A percentile compares a stretch with the other conserved stretches of the same genome.
These are phyloP conservation scores for Colletotrichum melonis DNA, from an alignment of 2,329 filamentous ascomycete species.

Conservation along the genomic window DNA sequence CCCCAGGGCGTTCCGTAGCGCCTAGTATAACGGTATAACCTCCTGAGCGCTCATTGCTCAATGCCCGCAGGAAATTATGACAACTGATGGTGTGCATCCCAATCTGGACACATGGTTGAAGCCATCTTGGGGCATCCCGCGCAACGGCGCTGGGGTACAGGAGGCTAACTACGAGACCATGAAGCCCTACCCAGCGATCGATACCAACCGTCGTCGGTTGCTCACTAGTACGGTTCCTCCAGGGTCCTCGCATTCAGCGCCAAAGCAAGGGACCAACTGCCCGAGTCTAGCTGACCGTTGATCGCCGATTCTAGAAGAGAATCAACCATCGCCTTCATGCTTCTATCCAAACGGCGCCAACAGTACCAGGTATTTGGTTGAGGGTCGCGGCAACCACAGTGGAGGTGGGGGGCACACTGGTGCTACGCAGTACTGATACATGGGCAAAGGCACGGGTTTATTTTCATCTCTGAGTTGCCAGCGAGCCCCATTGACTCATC, in stretches of 20 bases:
- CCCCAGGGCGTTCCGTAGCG: conserved; percentile 2
- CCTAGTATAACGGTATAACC: neutral
- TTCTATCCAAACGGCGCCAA: neutral
- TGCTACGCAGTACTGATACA: no score
- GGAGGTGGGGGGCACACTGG: neutral
- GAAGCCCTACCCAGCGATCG: conserved; percentile 19
- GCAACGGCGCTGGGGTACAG: conserved; percentile 24
- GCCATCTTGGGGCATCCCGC: conserved; percentile 15
- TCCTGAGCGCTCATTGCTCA: conserved; percentile 20
- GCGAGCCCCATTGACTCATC: neutral
- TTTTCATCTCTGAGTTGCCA: neutral
- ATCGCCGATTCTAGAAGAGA: neutral
- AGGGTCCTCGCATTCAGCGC: conserved; percentile 15
- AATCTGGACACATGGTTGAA: conserved; percentile 17
- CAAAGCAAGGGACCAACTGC: neutral
- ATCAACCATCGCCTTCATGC: neutral
- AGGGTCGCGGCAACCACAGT: neutral
- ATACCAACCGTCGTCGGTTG: conserved; percentile 11
- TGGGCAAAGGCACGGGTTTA: no score
- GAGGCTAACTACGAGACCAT: conserved; percentile 6
- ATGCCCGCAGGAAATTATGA: conserved; percentile 21
- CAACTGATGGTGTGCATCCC: conserved; percentile 21
- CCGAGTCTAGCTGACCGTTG: neutral
- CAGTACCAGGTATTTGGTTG: neutral
- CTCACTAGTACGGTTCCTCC: neutral